Evolutionary conservation across 1,284 basidiomycete species (phyloP).

Genomic region (Ustilago xerochloae): DNA sequence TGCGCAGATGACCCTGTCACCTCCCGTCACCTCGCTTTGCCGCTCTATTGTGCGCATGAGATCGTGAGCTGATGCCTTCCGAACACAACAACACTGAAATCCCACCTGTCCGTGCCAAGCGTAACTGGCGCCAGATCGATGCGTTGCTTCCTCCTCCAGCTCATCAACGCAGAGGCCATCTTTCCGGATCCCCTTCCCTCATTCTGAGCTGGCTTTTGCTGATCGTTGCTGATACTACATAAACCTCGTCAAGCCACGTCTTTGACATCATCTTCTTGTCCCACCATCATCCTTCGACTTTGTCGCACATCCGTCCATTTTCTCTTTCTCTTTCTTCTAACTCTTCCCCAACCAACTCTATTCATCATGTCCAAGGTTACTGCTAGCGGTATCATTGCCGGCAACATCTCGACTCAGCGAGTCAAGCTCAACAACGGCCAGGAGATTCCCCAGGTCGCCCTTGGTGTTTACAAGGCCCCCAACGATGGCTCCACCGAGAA

Average conservation of each 20-base stretch:
- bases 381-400: constrained; percentile 45
- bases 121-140: constrained; percentile 21
- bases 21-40: no score
- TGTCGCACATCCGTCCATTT: neutral
- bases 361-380: constrained; percentile 48
- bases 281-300: constrained; percentile 8
- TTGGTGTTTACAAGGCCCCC: constrained; percentile 67
- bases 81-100: neutral
- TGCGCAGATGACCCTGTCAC: constrained; percentile 13
- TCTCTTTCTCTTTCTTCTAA: constrained; percentile 2
- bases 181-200: neutral
- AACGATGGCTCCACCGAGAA: constrained; percentile 67
- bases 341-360: constrained; percentile 1
- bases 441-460: constrained; percentile 65
- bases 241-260: constrained; percentile 31
- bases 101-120: constrained; percentile 5
- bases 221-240: constrained; percentile 16
- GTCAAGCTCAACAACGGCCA: constrained; percentile 64
- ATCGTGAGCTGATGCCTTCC: constrained; percentile 18
- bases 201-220: constrained; percentile 3
- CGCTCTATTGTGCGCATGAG: constrained; percentile 11
- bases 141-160: constrained; percentile 1
- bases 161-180: constrained; percentile 26
- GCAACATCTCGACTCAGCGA: constrained; percentile 63
- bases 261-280: constrained; percentile 9